phyloP scores from a whole-genome alignment of 2,329 filamentous ascomycete genomes.

The Penicillium sp. region DNA sequence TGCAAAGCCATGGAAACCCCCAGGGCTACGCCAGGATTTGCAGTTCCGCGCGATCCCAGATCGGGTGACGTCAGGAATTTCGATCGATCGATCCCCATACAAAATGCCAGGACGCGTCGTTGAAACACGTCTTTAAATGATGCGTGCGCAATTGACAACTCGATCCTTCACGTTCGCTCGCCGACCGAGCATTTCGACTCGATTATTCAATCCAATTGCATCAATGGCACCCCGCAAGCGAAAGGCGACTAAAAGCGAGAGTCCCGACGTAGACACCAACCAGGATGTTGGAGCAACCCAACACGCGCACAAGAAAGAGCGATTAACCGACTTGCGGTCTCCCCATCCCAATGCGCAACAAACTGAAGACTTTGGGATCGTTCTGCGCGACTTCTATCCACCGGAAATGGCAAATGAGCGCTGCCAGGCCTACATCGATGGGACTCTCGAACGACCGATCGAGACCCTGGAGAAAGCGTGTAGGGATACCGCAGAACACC shows the following conservation, averaged over 20 bases:
- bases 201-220: background rate
- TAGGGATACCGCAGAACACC: slow-evolving; percentile 56
- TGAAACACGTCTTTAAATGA: background rate
- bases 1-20: slow-evolving; percentile 4
- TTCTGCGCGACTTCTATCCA: slow-evolving; percentile 76
- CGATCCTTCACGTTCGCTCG: background rate
- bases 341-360: slow-evolving; percentile 40
- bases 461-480: slow-evolving; percentile 64
- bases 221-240: slow-evolving; percentile 28
- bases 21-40: background rate
- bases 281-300: slow-evolving; percentile 1
- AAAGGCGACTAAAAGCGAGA: slow-evolving; percentile 15
- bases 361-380: slow-evolving; percentile 58
- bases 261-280: slow-evolving; percentile 4
- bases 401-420: slow-evolving; percentile 81
- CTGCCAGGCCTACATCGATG: slow-evolving; percentile 70
- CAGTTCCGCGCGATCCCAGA: slow-evolving; percentile 1
- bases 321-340: slow-evolving; percentile 16
- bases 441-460: slow-evolving; percentile 70
- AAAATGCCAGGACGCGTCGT: slow-evolving; percentile 1
- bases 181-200: background rate
- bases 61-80: slow-evolving; percentile 23
- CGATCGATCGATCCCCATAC: slow-evolving; percentile 17
- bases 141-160: background rate
- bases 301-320: slow-evolving; percentile 19